These are phyloP conservation scores for Papilionanthe hybrid DNA, from an alignment of 116 monocot species.

Conservation along the genomic window DNA sequence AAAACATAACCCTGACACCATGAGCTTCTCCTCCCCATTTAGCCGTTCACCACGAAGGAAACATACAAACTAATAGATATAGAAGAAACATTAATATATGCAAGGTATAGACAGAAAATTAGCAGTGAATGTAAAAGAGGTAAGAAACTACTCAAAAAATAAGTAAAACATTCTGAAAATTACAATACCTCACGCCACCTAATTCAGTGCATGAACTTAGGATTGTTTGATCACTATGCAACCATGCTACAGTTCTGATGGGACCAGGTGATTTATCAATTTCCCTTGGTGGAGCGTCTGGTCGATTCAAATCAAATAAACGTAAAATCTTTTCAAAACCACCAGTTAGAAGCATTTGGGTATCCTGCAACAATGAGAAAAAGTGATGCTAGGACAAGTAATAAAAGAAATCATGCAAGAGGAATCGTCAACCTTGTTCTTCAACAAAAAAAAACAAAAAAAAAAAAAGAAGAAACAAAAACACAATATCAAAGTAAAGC, in stretches of 20 bases:
- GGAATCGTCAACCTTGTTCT: background rate
- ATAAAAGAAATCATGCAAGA: background rate
- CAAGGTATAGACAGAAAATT: background rate
- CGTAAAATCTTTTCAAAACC: constrained; percentile 83
- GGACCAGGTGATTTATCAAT: constrained; percentile 80
- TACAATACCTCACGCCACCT: constrained; percentile 62
- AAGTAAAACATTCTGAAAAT: background rate
- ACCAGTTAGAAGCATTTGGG: constrained; percentile 69
- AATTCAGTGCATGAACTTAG: constrained; percentile 79
- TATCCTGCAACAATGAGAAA: constrained; percentile 47
- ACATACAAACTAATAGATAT: background rate
- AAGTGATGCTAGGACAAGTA: background rate
- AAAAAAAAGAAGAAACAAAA: background rate
- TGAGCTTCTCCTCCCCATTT: too few relatives aligned
- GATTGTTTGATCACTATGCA: constrained; percentile 82
- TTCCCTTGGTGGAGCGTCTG: constrained; percentile 81
- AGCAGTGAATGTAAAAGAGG: background rate
- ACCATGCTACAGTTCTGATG: constrained; percentile 76
- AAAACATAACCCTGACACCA: too few relatives aligned
- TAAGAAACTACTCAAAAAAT: background rate
- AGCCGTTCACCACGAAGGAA: background rate
- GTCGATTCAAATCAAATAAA: constrained; percentile 82
- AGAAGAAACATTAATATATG: background rate
- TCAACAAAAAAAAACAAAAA: background rate
- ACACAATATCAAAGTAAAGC: background rate